Percentiles rank a stretch among this genome's conserved stretches.
phyloP scores from a whole-genome alignment of 495 filamentous ascomycete species.

The Penicillium simplicissimum region DNA sequence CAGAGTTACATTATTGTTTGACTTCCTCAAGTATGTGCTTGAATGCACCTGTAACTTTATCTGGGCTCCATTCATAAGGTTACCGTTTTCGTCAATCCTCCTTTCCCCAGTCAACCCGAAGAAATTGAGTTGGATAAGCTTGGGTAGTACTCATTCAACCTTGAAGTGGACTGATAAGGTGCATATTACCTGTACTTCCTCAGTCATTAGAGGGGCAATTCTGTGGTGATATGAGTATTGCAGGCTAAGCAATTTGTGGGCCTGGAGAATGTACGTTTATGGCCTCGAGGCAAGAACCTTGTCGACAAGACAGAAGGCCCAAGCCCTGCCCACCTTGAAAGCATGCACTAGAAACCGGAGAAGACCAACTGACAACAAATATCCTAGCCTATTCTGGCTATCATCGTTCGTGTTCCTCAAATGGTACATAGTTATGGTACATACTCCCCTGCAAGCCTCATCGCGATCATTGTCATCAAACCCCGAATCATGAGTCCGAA shows the following conservation, averaged over 20 bases:
- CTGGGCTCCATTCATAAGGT: background rate
- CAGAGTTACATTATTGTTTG: background rate
- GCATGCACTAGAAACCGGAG: background rate
- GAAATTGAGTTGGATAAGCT: background rate
- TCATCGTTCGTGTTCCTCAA: slow-evolving; percentile 19
- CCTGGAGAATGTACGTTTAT: too few species aligned
- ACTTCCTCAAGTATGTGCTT: background rate
- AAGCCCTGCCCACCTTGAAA: background rate
- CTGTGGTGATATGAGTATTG: background rate
- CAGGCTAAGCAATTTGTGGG: too few species aligned
- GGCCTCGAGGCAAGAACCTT: too few species aligned
- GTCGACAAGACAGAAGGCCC: too few species aligned
- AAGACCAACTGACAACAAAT: background rate
- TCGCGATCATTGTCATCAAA: slow-evolving; percentile 19
- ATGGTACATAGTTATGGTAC: slow-evolving; percentile 34
- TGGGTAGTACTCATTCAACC: background rate
- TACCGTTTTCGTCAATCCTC: background rate
- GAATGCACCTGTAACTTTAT: background rate
- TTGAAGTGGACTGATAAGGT: background rate
- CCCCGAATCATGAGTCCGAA: slow-evolving; percentile 9
- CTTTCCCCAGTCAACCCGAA: background rate
- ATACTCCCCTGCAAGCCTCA: slow-evolving; percentile 28
- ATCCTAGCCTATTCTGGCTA: background rate
- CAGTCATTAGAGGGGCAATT: too few species aligned
- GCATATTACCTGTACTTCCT: background rate